These are phyloP conservation scores for Aspergillus pseudotamarii DNA, from an alignment of 2,329 filamentous ascomycete genomes.

Conservation along the genomic window DNA sequence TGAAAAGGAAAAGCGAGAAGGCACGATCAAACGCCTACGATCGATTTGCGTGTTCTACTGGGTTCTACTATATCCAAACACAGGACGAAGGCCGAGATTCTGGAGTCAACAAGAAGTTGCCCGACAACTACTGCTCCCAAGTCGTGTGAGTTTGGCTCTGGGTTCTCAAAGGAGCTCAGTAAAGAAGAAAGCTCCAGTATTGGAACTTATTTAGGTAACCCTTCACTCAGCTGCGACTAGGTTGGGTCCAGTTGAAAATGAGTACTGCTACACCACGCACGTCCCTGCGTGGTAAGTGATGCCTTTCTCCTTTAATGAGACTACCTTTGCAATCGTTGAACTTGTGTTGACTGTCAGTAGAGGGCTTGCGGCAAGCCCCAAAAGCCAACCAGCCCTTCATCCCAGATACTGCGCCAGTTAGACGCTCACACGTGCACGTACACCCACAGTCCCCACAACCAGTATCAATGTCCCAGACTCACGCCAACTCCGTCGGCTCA, in stretches of 20 bases:
- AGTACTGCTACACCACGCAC: slow-evolving; percentile 28
- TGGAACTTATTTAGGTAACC: neutral
- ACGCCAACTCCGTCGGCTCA: slow-evolving; percentile 33
- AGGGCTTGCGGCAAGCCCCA: slow-evolving; percentile 44
- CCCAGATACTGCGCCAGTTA: slow-evolving; percentile 40
- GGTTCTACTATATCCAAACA: neutral
- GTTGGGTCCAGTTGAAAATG: slow-evolving; percentile 19
- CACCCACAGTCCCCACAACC: slow-evolving; percentile 40
- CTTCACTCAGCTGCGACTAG: neutral
- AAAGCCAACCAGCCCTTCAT: slow-evolving; percentile 44
- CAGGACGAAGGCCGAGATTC: neutral
- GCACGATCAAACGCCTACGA: neutral
- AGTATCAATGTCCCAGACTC: slow-evolving; percentile 24
- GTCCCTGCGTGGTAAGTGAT: slow-evolving; percentile 31
- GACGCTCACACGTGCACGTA: slow-evolving; percentile 34
- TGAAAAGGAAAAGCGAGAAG: neutral
- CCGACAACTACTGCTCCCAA: neutral
- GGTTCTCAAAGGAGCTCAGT: neutral
- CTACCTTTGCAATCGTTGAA: neutral
- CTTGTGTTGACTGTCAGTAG: slow-evolving; percentile 27
- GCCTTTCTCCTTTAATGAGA: neutral
- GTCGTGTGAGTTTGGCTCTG: neutral
- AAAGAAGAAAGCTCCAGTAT: neutral
- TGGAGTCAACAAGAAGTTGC: neutral
- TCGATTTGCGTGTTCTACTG: neutral